Conservation (phyloP, 352 stramenopile species). For the Pythium pyrilobum region DNA sequence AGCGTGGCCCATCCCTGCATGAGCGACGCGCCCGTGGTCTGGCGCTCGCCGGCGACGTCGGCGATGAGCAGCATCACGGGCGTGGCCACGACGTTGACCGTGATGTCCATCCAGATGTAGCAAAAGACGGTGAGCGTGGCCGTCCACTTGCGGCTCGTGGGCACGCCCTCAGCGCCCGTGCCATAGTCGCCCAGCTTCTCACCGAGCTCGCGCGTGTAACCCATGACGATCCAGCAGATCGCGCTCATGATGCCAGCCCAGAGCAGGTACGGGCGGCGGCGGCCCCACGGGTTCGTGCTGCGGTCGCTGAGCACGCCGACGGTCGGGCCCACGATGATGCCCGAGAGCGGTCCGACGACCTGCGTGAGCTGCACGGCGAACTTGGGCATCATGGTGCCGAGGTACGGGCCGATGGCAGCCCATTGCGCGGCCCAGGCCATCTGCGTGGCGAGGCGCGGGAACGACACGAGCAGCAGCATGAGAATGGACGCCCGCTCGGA, state of each 20-base stretch:
- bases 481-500: conserved; percentile 18
- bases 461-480: conserved; percentile 37
- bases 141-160: conserved; percentile 38
- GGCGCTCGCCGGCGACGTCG: conserved; percentile 46
- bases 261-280: conserved; percentile 34
- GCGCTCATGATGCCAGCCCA: conserved; percentile 25
- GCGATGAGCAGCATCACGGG: conserved; percentile 39
- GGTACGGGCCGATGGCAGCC: conserved; percentile 35
- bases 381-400: conserved; percentile 34
- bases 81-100: conserved; percentile 40
- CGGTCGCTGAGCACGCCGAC: conserved; percentile 37
- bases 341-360: conserved; percentile 19
- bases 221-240: conserved; percentile 50
- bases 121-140: conserved; percentile 41
- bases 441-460: conserved; percentile 37
- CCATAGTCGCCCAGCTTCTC: conserved; percentile 40
- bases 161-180: conserved; percentile 21
- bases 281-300: conserved; percentile 27
- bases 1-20: conserved; percentile 43
- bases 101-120: conserved; percentile 61
- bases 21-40: conserved; percentile 46
- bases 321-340: conserved; percentile 19
- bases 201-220: conserved; percentile 39
- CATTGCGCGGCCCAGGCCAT: conserved; percentile 17
- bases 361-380: conserved; percentile 34